Percentiles rank a stretch among this genome's conserved stretches.
These are phyloP conservation scores for Cenococcum geophilum DNA, from an alignment of 495 filamentous ascomycete genomes.

Conservation along the genomic window DNA sequence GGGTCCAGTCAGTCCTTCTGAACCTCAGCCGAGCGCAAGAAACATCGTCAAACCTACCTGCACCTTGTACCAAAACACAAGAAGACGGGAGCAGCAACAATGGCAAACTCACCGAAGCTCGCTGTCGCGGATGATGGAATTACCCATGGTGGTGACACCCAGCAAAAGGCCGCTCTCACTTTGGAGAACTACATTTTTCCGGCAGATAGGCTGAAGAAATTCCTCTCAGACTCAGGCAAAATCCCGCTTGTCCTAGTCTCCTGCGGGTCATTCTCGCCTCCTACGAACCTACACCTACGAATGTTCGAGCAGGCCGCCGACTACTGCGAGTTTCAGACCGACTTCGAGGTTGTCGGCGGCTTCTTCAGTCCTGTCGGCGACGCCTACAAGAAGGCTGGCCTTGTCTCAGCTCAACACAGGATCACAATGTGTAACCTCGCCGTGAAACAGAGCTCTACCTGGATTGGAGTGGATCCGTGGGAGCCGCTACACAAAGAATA, in stretches of 20 bases:
- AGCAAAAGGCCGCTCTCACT: slow-evolving; percentile 14
- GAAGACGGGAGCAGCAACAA: neutral
- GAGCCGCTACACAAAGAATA: slow-evolving; percentile 69
- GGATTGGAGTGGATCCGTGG: slow-evolving; percentile 62
- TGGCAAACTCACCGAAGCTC: neutral
- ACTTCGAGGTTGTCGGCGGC: slow-evolving; percentile 79
- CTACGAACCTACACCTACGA: slow-evolving; percentile 79
- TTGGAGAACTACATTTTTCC: slow-evolving; percentile 67
- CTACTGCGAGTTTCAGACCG: slow-evolving; percentile 71
- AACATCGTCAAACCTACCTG: neutral
- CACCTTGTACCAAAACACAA: neutral
- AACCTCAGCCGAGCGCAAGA: neutral
- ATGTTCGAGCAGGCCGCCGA: slow-evolving; percentile 92
- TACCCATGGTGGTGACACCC: slow-evolving; percentile 8
- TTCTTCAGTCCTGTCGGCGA: slow-evolving; percentile 78
- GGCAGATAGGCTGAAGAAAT: slow-evolving; percentile 57
- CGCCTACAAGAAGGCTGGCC: slow-evolving; percentile 84
- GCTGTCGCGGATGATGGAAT: neutral
- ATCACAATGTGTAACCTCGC: slow-evolving; percentile 69
- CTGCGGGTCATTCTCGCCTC: slow-evolving; percentile 86
- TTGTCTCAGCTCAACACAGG: slow-evolving; percentile 70
- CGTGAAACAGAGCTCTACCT: slow-evolving; percentile 39
- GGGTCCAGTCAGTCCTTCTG: neutral
- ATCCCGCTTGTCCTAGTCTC: slow-evolving; percentile 79
- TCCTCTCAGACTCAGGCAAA: slow-evolving; percentile 59